Base-by-base conservation (phyloP, 176 grass and related monocot genomes). In the Oryza nivara region DNA sequence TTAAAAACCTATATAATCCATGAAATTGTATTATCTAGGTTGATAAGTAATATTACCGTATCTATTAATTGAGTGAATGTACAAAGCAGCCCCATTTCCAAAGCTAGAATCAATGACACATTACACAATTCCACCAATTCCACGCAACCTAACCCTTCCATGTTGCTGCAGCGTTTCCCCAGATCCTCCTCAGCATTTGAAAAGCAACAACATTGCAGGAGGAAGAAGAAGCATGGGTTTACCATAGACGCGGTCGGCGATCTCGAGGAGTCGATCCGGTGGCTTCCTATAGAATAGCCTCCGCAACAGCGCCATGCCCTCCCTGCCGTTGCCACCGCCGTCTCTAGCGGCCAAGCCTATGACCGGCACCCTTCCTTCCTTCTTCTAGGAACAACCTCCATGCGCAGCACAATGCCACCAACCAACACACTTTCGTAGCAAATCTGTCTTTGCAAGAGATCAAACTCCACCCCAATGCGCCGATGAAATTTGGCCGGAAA, bases 241-340 rank as follows among this genome's bases (percentile, higher is more conserved):
- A 98, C 96, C 93, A 80, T 98, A 95, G 83, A 98, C 93, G 82
- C 93, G 84, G 65, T 95, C 96, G 16, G 93, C 87, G 70, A 98
- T 98, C 81, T 98, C 96, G 19, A 98, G 93, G 83, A 98, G 96
- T 73, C 91, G 93, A 93, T 98, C 96, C 7, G 93, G 96, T 19
- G 51, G 93, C 86, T 98, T 95, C 66, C 91, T 75, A 70, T 93
- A 93, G 83, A 95, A 98, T 47, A 98, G 83, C 96, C 93, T 98
- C 87, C 96, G 92, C 82, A 98, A 98, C 74, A 98, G 83, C 58
- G 96, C 93, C 88, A 98, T 98, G 77, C 64, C 86, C 68, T 44
- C 58, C 68, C 68, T 83, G 45, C 17, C 75, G 61, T 83, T 81
- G 75, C 77, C 67, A 85, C 84, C 89, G 87, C 77, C 79, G 87